Evolutionary conservation across 495 filamentous ascomycete genomes (phyloP).

Genomic region (Aspergillus taichungensis): DNA sequence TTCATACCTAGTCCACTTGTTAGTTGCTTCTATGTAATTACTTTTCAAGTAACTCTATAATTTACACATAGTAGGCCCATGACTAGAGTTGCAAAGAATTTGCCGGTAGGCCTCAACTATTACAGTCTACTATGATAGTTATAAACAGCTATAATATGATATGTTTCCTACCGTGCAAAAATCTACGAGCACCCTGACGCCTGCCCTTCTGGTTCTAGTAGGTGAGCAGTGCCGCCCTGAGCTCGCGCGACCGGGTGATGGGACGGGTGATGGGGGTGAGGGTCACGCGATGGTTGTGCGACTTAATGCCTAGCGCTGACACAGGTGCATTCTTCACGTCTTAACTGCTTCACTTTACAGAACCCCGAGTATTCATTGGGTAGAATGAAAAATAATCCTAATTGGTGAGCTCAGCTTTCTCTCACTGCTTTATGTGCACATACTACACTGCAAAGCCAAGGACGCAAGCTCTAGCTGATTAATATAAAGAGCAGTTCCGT

Average conservation of each 20-base stretch:
- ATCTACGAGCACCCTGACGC: background rate
- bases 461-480: no score
- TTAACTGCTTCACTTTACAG: background rate
- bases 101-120: no score
- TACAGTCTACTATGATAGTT: no score
- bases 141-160: no score
- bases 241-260: background rate
- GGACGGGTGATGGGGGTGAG: background rate
- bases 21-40: no score
- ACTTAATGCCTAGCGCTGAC: background rate
- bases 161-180: slow-evolving; percentile 1
- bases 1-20: no score
- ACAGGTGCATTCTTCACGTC: slow-evolving; percentile 1
- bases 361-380: background rate
- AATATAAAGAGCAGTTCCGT: no score
- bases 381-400: background rate
- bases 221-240: slow-evolving; percentile 1
- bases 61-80: no score
- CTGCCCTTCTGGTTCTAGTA: slow-evolving; percentile 1
- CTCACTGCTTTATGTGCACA: no score
- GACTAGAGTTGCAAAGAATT: no score
- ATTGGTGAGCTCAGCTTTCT: background rate
- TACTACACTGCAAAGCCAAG: no score
- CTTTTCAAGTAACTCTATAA: no score
- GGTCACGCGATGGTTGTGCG: background rate